A percentile compares a stretch with the other conserved stretches of the same genome.
phyloP scores from a whole-genome alignment of 129 eudicot species.

The Glebionis coronaria region DNA sequence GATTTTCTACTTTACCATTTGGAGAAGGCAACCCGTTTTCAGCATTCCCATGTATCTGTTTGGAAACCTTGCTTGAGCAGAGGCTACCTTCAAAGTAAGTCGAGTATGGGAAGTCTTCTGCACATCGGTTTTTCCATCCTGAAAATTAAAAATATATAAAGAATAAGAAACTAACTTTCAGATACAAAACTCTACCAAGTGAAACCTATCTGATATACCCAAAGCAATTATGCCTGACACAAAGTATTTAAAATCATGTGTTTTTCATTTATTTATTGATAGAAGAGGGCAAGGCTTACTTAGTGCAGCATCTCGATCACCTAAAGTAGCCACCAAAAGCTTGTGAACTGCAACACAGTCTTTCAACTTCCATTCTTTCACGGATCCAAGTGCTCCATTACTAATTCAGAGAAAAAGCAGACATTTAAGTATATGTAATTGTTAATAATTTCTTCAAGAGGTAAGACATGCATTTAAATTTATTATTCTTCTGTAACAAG shows the following conservation, averaged over 20 bases:
- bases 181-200: neutral
- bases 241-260: too few relatives aligned
- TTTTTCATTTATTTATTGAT: too few relatives aligned
- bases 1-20: constrained; percentile 61
- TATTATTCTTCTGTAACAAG: too few relatives aligned
- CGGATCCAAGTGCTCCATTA: constrained; percentile 48
- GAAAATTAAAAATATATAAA: neutral
- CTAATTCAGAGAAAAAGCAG: constrained; percentile 26
- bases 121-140: constrained; percentile 90
- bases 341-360: constrained; percentile 85
- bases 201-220: too few relatives aligned
- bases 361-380: constrained; percentile 57
- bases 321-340: constrained; percentile 42
- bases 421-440: neutral
- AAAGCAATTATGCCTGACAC: too few relatives aligned
- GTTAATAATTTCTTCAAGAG: neutral
- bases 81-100: constrained; percentile 72
- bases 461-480: too few relatives aligned
- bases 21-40: constrained; percentile 56
- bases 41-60: constrained; percentile 28
- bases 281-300: constrained; percentile 43
- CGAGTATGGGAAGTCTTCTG: constrained; percentile 80
- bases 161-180: neutral
- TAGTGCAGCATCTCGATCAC: constrained; percentile 70
- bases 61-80: constrained; percentile 43